A percentile compares a stretch with the other conserved stretches of the same genome.
Evolutionary conservation across 805 yeast genomes (phyloP).

Genomic region (Starmerella ratchasimensis): DNA sequence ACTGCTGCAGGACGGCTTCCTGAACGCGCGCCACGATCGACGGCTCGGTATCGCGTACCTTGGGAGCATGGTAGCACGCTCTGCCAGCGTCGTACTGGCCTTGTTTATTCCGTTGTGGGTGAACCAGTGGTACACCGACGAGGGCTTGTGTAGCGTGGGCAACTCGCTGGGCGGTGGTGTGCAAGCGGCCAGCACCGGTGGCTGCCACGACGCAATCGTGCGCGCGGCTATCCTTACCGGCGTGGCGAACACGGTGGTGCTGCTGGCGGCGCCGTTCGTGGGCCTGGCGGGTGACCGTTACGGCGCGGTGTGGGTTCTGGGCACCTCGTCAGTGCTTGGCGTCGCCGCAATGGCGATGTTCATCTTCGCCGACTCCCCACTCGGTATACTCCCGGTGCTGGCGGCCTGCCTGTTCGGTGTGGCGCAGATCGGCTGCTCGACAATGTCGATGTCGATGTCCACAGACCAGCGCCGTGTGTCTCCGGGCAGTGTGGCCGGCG

Average conservation of each 20-base stretch:
- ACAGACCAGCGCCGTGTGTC: constrained; percentile 33
- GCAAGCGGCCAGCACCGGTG: not conserved
- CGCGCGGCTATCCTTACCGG: constrained; percentile 59
- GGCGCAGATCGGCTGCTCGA: constrained; percentile 48
- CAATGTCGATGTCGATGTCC: constrained; percentile 50
- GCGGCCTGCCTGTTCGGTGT: constrained; percentile 40
- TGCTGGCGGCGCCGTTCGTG: constrained; percentile 50
- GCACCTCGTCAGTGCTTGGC: constrained; percentile 23
- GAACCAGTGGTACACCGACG: constrained; percentile 39
- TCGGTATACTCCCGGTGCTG: constrained; percentile 26
- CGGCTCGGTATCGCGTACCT: constrained; percentile 42
- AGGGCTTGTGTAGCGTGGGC: constrained; percentile 35
- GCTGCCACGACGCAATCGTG: constrained; percentile 49
- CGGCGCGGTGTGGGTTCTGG: constrained; percentile 27
- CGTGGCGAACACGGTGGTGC: constrained; percentile 42
- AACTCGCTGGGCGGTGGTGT: constrained; percentile 24
- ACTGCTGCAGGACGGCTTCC: constrained; percentile 36
- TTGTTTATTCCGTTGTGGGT: constrained; percentile 53
- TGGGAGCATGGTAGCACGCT: constrained; percentile 51
- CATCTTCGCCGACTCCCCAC: constrained; percentile 26
- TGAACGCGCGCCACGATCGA: constrained; percentile 34
- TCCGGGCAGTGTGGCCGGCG: constrained; percentile 56
- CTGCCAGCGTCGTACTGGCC: constrained; percentile 44
- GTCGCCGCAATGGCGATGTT: constrained; percentile 13
- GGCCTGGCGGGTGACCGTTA: constrained; percentile 43